These are phyloP conservation scores for Sarcomyxa edulis DNA, from an alignment of 768 basidiomycete genomes.

Conservation along the genomic window DNA sequence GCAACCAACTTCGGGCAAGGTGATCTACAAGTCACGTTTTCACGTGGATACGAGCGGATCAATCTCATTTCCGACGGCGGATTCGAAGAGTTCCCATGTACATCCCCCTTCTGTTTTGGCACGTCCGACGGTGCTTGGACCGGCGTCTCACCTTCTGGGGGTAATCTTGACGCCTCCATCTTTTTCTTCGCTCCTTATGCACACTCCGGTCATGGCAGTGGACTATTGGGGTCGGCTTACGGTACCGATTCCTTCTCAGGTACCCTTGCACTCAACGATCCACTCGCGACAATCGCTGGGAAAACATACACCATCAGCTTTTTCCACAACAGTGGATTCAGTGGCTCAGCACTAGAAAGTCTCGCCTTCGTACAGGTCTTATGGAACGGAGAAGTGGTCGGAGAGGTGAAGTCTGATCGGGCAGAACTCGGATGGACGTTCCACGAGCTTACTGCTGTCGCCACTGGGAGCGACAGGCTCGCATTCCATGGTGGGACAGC, in stretches of 20 bases:
- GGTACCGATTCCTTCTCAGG: constrained; percentile 10
- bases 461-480: constrained; percentile 9
- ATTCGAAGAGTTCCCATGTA: constrained; percentile 8
- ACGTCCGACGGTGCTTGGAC: constrained; percentile 1
- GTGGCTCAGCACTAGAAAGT: constrained; percentile 5
- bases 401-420: constrained; percentile 5
- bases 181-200: constrained; percentile 12
- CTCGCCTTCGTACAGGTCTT: constrained; percentile 10
- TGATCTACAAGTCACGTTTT: constrained; percentile 7
- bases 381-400: constrained; percentile 12
- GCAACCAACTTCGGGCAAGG: constrained; percentile 8
- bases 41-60: constrained; percentile 9
- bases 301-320: constrained; percentile 11
- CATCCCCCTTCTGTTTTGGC: constrained; percentile 8
- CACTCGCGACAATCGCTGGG: constrained; percentile 8
- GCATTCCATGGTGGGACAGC: constrained; percentile 11
- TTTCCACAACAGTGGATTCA: constrained; percentile 13
- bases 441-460: constrained; percentile 7
- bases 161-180: background rate
- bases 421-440: constrained; percentile 9
- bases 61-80: constrained; percentile 9
- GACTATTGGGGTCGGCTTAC: constrained; percentile 10
- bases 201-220: constrained; percentile 10
- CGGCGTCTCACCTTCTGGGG: background rate
- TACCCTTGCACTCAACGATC: constrained; percentile 3